Evolutionary conservation across 495 filamentous ascomycete species (phyloP), one percentile per base, ranked within the genome.

Genomic region (Penicillium argentinense): DNA sequence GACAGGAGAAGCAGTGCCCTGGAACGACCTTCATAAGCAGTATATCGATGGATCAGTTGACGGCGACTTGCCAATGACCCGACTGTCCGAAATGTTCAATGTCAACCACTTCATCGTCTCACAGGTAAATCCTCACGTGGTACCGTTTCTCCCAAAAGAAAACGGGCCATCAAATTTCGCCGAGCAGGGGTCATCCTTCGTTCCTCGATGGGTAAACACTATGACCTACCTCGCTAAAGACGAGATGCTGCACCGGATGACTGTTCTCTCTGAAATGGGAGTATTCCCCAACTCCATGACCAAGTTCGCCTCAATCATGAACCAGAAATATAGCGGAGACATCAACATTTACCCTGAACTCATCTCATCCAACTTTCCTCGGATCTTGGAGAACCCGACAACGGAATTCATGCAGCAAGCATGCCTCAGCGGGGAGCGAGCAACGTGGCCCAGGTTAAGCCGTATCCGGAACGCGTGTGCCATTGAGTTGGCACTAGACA

Each of bases 51-150:
- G 92, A 4, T 95, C 89, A 0, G 88, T 97, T 4, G 91, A 97
- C 54, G 90, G 90, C 47, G 92, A 97, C 66, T 76, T 97, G 2
- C 92, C 92, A 16, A 96, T 96, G 87, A 90, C 84, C 33, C 77
- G 88, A 8, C 73, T 97, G 9, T 85, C 91, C 0, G 91, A 96
- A 54, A 92, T 96, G 87, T 96, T 96, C 69, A 96, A 96, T 59
- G 91, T 96, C 67, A 97, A 96, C 60, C 91, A 96, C 60, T 96
- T 96, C 60, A 96, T 97, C 58, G 92, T 96, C 23, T 96, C 91
- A 0, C 92, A 97, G 60, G 89, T 95, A 34, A 97, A 96, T 57
- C 92, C 92, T 1, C 92, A 97, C 54, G 87, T 97, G 22, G 84
- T 95, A 0, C 91, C 91, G 5, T 96, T 97, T 51, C 73, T 96